Evolutionary conservation across 805 yeast species (phyloP).

Genomic region (Schwanniomyces vanrijiae): DNA sequence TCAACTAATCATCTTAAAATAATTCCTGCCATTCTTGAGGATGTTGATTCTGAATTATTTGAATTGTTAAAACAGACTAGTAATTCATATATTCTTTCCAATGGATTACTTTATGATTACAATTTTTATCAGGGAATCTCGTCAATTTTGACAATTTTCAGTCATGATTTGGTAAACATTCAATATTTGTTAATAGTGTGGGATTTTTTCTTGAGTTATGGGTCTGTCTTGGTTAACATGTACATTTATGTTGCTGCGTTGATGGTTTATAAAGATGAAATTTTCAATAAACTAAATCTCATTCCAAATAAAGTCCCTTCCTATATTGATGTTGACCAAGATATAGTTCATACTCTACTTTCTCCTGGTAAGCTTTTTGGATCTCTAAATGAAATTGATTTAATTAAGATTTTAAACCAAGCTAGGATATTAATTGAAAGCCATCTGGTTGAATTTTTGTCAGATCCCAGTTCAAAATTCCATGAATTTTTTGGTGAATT

Average conservation of each 20-base stretch:
- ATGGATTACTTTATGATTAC: conserved; percentile 33
- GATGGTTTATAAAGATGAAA: conserved; percentile 41
- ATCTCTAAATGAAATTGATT: conserved; percentile 23
- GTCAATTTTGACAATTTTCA: conserved; percentile 70
- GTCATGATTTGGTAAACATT: conserved; percentile 63
- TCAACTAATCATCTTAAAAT: conserved; percentile 65
- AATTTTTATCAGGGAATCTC: conserved; percentile 65
- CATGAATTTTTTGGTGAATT: conserved; percentile 35
- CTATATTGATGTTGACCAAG: conserved; percentile 24
- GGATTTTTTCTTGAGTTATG: conserved; percentile 63
- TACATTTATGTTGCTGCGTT: conserved; percentile 64
- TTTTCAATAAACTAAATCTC: conserved; percentile 29
- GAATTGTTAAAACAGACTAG: conserved; percentile 40
- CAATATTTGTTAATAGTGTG: conserved; percentile 58
- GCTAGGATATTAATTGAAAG: conserved; percentile 25
- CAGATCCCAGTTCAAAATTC: conserved; percentile 20
- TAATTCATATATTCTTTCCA: conserved; percentile 20
- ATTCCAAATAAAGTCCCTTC: conserved; percentile 9
- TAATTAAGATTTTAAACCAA: conserved; percentile 24
- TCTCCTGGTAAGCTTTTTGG: conserved; percentile 33
- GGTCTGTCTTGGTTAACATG: conserved; percentile 53
- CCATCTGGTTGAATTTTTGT: conserved; percentile 21
- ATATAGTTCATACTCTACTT: conserved; percentile 32
- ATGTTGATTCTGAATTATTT: conserved; percentile 47
- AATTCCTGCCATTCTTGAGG: conserved; percentile 60